phyloP scores from a whole-genome alignment of 345 rosid species.

The Sisymbrium altissimum region DNA sequence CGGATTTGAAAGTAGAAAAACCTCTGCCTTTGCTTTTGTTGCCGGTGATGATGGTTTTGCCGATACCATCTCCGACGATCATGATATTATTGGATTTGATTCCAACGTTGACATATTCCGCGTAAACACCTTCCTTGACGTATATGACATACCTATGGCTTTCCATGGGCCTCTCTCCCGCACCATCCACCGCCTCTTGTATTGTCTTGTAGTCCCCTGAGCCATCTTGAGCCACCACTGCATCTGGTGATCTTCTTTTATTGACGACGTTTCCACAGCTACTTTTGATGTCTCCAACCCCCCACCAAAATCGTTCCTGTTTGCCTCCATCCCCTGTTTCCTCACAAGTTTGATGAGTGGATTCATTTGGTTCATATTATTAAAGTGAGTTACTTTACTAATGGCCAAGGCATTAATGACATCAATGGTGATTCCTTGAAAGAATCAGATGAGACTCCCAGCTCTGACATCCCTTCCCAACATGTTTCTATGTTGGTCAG shows the following conservation, averaged over 20 bases:
- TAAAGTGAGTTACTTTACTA: constrained; percentile 30
- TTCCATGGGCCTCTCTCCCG: constrained; percentile 42
- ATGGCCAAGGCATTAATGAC: constrained; percentile 57
- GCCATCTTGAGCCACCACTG: constrained; percentile 61
- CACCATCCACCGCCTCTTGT: constrained; percentile 56
- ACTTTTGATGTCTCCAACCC: constrained; percentile 12
- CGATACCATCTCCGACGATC: constrained; percentile 64
- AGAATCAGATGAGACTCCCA: constrained; percentile 40
- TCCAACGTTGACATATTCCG: constrained; percentile 61
- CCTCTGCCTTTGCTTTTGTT: constrained; percentile 57
- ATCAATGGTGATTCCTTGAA: constrained; percentile 37
- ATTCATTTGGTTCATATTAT: neutral
- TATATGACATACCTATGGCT: constrained; percentile 48
- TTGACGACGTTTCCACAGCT: constrained; percentile 29
- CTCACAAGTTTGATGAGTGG: neutral
- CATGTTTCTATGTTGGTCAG: constrained; percentile 76
- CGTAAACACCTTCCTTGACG: constrained; percentile 66
- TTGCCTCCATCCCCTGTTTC: neutral
- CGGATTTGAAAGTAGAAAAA: constrained; percentile 62
- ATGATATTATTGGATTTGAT: constrained; percentile 45
- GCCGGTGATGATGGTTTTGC: constrained; percentile 51
- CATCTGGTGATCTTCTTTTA: constrained; percentile 26
- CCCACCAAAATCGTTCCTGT: constrained; percentile 2
- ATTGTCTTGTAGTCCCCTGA: constrained; percentile 47
- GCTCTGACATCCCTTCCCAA: constrained; percentile 42